A percentile compares a stretch with the other conserved stretches of the same genome.
phyloP scores from a whole-genome alignment of 2,329 filamentous ascomycete species.

The Xylaria sp. region DNA sequence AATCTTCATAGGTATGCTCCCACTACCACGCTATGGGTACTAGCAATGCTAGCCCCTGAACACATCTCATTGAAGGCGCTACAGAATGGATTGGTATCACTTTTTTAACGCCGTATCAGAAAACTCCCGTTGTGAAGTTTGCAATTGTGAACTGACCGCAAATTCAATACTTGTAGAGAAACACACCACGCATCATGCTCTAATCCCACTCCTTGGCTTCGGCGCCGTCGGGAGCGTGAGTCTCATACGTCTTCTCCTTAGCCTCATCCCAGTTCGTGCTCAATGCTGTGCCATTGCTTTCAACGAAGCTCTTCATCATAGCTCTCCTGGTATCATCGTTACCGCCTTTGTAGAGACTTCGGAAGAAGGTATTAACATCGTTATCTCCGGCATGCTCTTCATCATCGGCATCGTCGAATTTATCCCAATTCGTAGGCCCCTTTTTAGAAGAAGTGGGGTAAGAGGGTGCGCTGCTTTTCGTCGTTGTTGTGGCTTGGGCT shows the following conservation, averaged over 20 bases:
- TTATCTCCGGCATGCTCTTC: slow-evolving; percentile 54
- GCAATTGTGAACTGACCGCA: too few species aligned
- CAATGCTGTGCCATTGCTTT: slow-evolving; percentile 88
- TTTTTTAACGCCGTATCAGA: too few species aligned
- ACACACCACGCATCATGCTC: neutral
- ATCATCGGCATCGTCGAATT: slow-evolving; percentile 50
- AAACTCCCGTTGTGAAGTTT: too few species aligned
- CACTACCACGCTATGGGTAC: too few species aligned
- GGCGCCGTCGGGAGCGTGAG: slow-evolving; percentile 68
- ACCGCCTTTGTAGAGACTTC: slow-evolving; percentile 73
- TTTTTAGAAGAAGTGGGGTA: slow-evolving; percentile 84
- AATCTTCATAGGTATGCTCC: too few species aligned
- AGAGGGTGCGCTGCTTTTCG: slow-evolving; percentile 38
- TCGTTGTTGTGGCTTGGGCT: slow-evolving; percentile 5
- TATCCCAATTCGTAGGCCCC: slow-evolving; percentile 92
- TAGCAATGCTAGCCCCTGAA: too few species aligned
- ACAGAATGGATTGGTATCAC: too few species aligned
- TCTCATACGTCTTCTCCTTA: slow-evolving; percentile 63
- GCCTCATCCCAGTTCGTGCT: slow-evolving; percentile 93
- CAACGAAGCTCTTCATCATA: slow-evolving; percentile 96
- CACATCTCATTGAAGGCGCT: too few species aligned
- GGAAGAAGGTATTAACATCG: slow-evolving; percentile 79
- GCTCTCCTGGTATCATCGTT: slow-evolving; percentile 77
- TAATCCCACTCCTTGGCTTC: slow-evolving; percentile 65
- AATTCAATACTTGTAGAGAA: too few species aligned